Evolutionary conservation across 2,329 filamentous ascomycete species (phyloP).

Genomic region (Pseudomassariella vexata): DNA sequence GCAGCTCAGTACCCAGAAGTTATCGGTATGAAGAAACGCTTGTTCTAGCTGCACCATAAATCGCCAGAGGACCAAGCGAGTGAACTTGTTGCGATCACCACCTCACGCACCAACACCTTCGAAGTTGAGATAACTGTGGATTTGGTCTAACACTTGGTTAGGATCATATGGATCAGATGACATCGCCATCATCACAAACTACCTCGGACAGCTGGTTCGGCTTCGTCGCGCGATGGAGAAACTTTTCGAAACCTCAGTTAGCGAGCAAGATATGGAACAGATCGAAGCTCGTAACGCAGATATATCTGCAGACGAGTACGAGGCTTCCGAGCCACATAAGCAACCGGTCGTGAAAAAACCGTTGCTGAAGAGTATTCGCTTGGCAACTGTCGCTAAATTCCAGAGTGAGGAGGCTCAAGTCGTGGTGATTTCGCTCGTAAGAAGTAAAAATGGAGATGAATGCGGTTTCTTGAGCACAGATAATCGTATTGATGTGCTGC

Average conservation of each 20-base stretch:
- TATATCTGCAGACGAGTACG: slow-evolving; percentile 30
- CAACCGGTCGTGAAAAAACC: slow-evolving; percentile 28
- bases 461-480: slow-evolving; percentile 62
- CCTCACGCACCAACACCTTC: slow-evolving; percentile 51
- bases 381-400: slow-evolving; percentile 69
- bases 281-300: too few relatives aligned
- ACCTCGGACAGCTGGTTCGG: slow-evolving; percentile 50
- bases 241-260: slow-evolving; percentile 54
- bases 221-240: slow-evolving; percentile 37
- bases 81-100: slow-evolving; percentile 40
- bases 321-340: slow-evolving; percentile 28
- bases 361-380: slow-evolving; percentile 41
- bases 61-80: slow-evolving; percentile 16
- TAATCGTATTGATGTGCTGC: slow-evolving; percentile 64
- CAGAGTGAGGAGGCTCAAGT: slow-evolving; percentile 72
- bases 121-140: slow-evolving; percentile 60
- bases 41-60: slow-evolving; percentile 46
- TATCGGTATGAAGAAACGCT: slow-evolving; percentile 38
- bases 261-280: slow-evolving; percentile 55
- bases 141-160: slow-evolving; percentile 58
- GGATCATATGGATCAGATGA: slow-evolving; percentile 59
- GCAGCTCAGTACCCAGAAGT: slow-evolving; percentile 35
- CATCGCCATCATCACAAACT: slow-evolving; percentile 67
- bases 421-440: slow-evolving; percentile 63
- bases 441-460: slow-evolving; percentile 54